Evolutionary conservation across 257 asterid genomes (phyloP).

Genomic region (Voacanga thouarsii): DNA sequence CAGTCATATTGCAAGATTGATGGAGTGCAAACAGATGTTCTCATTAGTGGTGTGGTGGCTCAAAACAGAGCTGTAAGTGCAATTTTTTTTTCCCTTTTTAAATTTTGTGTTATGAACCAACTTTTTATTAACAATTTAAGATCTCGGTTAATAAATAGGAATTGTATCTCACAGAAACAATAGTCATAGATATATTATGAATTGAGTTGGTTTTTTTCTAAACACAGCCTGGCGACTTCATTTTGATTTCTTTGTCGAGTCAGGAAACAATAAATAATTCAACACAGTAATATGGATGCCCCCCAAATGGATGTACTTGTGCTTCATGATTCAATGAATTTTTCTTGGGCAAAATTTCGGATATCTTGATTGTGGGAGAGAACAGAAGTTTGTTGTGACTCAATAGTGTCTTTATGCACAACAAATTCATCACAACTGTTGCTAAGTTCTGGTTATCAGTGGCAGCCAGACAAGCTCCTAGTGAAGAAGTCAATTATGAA

Average conservation of each 20-base stretch:
- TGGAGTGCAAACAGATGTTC: conserved; percentile 72
- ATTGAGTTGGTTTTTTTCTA: neutral
- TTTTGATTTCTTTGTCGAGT: neutral
- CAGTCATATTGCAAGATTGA: conserved; percentile 92
- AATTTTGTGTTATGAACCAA: neutral
- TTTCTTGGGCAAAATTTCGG: neutral
- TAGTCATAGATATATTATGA: neutral
- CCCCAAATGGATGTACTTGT: neutral
- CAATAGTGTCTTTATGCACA: too few species aligned
- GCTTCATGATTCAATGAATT: neutral
- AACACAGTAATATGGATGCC: too few species aligned
- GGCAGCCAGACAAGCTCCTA: too few species aligned
- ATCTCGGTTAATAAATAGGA: too few species aligned
- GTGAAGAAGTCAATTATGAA: too few species aligned
- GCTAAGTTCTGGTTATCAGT: too few species aligned
- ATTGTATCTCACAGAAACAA: too few species aligned
- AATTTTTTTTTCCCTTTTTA: neutral
- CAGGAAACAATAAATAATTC: neutral
- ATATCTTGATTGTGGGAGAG: neutral
- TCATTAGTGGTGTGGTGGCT: conserved; percentile 52
- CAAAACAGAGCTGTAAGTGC: conserved; percentile 90
- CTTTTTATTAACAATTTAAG: neutral
- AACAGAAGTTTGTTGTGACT: too few species aligned
- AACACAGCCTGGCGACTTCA: too few species aligned
- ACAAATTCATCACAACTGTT: too few species aligned